Evolutionary conservation across 106 monocot genomes (phyloP).

Genomic region (Dioscorea dumetorum): DNA sequence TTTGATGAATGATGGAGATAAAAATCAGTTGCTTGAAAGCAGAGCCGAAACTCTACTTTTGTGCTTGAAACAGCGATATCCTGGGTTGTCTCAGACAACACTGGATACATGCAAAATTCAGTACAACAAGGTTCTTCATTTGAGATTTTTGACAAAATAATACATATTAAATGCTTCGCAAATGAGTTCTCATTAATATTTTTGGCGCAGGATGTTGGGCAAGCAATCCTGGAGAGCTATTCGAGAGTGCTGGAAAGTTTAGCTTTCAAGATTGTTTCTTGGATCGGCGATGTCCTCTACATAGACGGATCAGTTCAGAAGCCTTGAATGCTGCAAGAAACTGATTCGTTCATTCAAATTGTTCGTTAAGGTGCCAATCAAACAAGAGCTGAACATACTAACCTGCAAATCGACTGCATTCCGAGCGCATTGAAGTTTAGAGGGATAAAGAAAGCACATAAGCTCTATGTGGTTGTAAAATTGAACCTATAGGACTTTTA

Average conservation of each 20-base stretch:
- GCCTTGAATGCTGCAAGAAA: too few relatives aligned
- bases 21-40: slow-evolving; percentile 57
- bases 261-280: slow-evolving; percentile 67
- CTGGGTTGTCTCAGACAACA: slow-evolving; percentile 75
- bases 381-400: too few relatives aligned
- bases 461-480: too few relatives aligned
- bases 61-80: slow-evolving; percentile 61
- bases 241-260: slow-evolving; percentile 83
- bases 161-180: neutral
- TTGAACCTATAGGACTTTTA: too few relatives aligned
- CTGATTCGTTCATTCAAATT: too few relatives aligned
- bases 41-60: slow-evolving; percentile 55
- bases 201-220: slow-evolving; percentile 72
- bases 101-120: slow-evolving; percentile 79
- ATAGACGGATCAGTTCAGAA: slow-evolving; percentile 46
- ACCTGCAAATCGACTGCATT: too few relatives aligned
- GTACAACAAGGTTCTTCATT: slow-evolving; percentile 53
- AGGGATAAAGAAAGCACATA: too few relatives aligned
- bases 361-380: too few relatives aligned
- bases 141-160: neutral
- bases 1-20: slow-evolving; percentile 53
- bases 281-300: slow-evolving; percentile 74
- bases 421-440: too few relatives aligned
- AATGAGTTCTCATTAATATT: neutral
- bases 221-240: slow-evolving; percentile 88